These are phyloP conservation scores for Myriangium duriaei DNA, from an alignment of 2,329 filamentous ascomycete genomes.

Conservation along the genomic window DNA sequence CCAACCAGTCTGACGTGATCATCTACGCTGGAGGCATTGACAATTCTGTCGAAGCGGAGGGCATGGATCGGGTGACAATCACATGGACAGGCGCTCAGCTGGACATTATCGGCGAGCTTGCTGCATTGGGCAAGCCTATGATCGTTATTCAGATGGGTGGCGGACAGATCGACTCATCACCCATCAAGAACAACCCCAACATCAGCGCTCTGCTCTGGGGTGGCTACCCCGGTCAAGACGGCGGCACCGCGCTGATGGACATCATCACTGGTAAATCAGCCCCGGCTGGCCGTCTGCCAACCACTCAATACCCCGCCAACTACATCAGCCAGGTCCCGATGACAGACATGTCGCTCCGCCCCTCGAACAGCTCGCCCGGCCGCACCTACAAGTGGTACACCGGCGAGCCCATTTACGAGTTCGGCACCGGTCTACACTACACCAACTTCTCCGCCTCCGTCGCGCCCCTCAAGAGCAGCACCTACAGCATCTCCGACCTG, in stretches of 20 bases:
- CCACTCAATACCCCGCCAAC: slow-evolving; percentile 43
- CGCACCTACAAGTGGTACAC: slow-evolving; percentile 50
- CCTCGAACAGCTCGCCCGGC: slow-evolving; percentile 34
- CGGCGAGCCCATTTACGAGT: slow-evolving; percentile 38
- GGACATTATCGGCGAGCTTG: slow-evolving; percentile 37
- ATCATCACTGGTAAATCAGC: slow-evolving; percentile 39
- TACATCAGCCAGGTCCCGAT: slow-evolving; percentile 41
- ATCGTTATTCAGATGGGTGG: slow-evolving; percentile 41
- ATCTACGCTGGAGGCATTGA: slow-evolving; percentile 46
- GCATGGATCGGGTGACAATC: slow-evolving; percentile 38
- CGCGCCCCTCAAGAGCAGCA: slow-evolving; percentile 8
- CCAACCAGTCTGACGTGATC: slow-evolving; percentile 37
- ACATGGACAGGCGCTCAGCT: slow-evolving; percentile 42
- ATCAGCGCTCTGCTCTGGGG: slow-evolving; percentile 45
- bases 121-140: slow-evolving; percentile 36
- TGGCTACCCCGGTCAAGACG: slow-evolving; percentile 48
- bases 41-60: slow-evolving; percentile 39
- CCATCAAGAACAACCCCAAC: slow-evolving; percentile 35
- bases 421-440: slow-evolving; percentile 47
- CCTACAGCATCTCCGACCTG: slow-evolving; percentile 26
- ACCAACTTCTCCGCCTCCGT: slow-evolving; percentile 35
- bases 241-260: slow-evolving; percentile 43
- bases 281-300: slow-evolving; percentile 42
- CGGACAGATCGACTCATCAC: slow-evolving; percentile 40
- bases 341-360: slow-evolving; percentile 45